phyloP scores from a whole-genome alignment of 345 rosid species.

The Punica granatum region DNA sequence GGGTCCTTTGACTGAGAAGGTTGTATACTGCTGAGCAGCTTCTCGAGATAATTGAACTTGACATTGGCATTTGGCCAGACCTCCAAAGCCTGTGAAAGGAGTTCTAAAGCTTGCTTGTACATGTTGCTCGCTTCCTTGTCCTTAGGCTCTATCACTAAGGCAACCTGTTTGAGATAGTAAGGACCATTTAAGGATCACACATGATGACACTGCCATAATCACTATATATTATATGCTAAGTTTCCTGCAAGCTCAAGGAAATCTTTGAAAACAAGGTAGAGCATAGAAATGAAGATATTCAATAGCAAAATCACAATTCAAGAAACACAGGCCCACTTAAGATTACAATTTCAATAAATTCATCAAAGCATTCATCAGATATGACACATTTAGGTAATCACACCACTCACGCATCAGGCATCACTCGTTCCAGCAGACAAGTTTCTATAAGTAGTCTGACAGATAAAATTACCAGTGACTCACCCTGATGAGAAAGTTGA shows the following conservation, averaged over 20 bases:
- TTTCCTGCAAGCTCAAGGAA: not conserved
- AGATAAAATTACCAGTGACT: conserved; percentile 23
- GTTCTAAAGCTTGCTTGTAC: conserved; percentile 90
- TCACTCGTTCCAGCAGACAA: not conserved
- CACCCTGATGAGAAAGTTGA: conserved; percentile 94
- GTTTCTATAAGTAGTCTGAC: not conserved
- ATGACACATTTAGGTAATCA: not conserved
- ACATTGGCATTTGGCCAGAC: conserved; percentile 99
- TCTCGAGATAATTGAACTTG: conserved; percentile 92
- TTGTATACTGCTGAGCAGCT: conserved; percentile 74
- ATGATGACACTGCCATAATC: no score
- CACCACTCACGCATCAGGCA: not conserved
- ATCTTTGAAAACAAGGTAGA: not conserved
- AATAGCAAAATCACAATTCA: no score
- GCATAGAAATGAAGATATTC: no score
- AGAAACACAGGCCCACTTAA: no score
- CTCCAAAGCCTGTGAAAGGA: conserved; percentile 92
- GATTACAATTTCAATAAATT: no score
- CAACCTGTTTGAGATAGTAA: conserved; percentile 58
- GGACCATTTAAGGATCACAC: not conserved
- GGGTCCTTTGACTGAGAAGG: conserved; percentile 97
- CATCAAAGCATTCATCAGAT: not conserved
- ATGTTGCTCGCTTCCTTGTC: conserved; percentile 84
- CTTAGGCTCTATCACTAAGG: conserved; percentile 98
- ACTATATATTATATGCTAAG: not conserved